Conservation (phyloP, 2,329 filamentous ascomycete species). For the Penicillium sclerotigenum region DNA sequence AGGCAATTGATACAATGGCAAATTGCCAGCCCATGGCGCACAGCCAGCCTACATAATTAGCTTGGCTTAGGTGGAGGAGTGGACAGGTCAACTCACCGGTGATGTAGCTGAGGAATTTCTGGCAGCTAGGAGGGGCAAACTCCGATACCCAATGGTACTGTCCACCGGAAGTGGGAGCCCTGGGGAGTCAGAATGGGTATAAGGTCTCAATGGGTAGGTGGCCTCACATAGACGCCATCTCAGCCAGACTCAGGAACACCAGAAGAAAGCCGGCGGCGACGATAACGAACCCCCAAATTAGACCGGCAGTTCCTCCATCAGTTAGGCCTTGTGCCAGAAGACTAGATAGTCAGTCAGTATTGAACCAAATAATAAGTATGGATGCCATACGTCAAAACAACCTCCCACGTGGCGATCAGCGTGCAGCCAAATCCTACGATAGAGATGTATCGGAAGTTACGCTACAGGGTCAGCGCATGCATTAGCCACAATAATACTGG, state of each 20-base stretch:
- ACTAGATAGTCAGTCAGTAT: not conserved
- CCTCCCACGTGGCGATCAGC: conserved; percentile 44
- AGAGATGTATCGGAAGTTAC: conserved; percentile 46
- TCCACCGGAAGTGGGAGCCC: conserved; percentile 40
- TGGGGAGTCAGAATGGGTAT: not conserved
- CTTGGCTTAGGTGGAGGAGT: not conserved
- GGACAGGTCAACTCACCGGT: not conserved
- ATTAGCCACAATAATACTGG: not conserved
- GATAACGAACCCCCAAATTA: conserved; percentile 53
- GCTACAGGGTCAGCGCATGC: conserved; percentile 24
- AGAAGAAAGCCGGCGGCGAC: conserved; percentile 47
- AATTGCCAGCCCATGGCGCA: conserved; percentile 31
- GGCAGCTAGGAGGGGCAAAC: conserved; percentile 33
- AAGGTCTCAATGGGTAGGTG: not conserved
- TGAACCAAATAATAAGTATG: not conserved
- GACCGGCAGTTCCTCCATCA: conserved; percentile 54
- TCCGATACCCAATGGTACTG: conserved; percentile 26
- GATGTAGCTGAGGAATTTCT: conserved; percentile 35
- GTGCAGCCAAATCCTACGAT: conserved; percentile 46
- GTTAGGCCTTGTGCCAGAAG: conserved; percentile 7
- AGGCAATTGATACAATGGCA: conserved; percentile 24
- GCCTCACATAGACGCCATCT: conserved; percentile 49
- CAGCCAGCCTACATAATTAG: conserved; percentile 26
- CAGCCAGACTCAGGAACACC: conserved; percentile 47
- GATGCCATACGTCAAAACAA: conserved; percentile 36